A percentile compares a stretch with the other conserved stretches of the same genome.
Evolutionary conservation across 2,329 filamentous ascomycete species (phyloP).

Genomic region (Phaeomoniella chlamydospora): DNA sequence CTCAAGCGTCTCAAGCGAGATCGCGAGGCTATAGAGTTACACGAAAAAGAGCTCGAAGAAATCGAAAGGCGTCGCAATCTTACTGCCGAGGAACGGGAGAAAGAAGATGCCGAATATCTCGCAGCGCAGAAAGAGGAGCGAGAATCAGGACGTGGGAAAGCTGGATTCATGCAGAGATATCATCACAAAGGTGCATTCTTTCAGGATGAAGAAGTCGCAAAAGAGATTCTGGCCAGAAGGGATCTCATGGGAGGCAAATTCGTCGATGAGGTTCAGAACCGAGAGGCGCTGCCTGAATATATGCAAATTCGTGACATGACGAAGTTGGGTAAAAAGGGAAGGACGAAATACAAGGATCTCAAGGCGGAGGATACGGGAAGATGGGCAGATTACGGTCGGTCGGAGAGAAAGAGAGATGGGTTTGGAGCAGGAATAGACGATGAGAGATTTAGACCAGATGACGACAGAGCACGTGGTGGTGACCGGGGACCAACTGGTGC

Average conservation of each 20-base stretch:
- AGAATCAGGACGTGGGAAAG: conserved; percentile 61
- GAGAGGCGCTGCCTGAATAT: conserved; percentile 74
- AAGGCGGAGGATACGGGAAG: conserved; percentile 78
- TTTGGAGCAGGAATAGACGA: conserved; percentile 16
- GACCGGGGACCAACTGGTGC: conserved; percentile 25
- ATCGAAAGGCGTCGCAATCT: conserved; percentile 77
- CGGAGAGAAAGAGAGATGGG: conserved; percentile 24
- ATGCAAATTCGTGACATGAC: conserved; percentile 91
- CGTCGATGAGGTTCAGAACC: conserved; percentile 68
- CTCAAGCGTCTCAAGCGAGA: conserved; percentile 78
- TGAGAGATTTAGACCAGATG: conserved; percentile 31
- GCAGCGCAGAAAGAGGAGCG: conserved; percentile 64
- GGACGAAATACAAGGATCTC: conserved; percentile 80
- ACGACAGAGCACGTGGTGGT: conserved; percentile 16
- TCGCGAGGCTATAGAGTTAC: conserved; percentile 66
- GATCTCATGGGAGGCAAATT: conserved; percentile 79
- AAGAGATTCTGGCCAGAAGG: conserved; percentile 60
- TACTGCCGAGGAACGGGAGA: conserved; percentile 69
- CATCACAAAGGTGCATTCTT: conserved; percentile 96
- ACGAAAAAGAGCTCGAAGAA: conserved; percentile 76
- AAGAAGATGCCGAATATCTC: conserved; percentile 69
- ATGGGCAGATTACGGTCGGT: conserved; percentile 50
- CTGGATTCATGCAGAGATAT: conserved; percentile 88
- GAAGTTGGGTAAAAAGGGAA: conserved; percentile 81
- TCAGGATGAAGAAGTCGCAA: conserved; percentile 57